phyloP scores from a whole-genome alignment of 108 stramenopile genomes.

The Schizochytrium sp. region DNA sequence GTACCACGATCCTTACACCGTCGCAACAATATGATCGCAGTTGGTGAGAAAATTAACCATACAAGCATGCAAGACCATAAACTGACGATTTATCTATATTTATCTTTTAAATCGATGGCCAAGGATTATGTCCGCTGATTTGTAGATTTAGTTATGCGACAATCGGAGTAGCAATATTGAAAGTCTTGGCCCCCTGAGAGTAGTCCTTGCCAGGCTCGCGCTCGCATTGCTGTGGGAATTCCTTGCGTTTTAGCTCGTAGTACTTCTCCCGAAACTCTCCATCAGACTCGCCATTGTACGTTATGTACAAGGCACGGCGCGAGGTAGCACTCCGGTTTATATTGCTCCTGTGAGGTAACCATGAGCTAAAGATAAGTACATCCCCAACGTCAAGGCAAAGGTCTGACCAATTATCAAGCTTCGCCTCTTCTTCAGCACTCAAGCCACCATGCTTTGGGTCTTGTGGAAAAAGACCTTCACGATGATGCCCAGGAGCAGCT shows the following conservation, averaged over 20 bases:
- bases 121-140: not conserved
- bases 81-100: too few relatives aligned
- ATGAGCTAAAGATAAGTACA: conserved; percentile 60
- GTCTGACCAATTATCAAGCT: conserved; percentile 44
- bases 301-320: conserved; percentile 61
- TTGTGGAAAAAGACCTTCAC: conserved; percentile 55
- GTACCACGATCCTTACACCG: too few relatives aligned
- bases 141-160: not conserved
- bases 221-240: conserved; percentile 38
- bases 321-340: not conserved
- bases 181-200: conserved; percentile 41
- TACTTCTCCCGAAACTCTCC: conserved; percentile 64
- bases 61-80: too few relatives aligned
- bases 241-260: conserved; percentile 61
- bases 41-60: too few relatives aligned
- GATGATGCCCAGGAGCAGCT: conserved; percentile 58
- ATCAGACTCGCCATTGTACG: conserved; percentile 63
- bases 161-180: conserved; percentile 59
- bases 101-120: too few relatives aligned
- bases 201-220: conserved; percentile 53
- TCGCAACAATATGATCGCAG: too few relatives aligned
- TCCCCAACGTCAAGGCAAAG: conserved; percentile 33
- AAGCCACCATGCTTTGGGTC: conserved; percentile 21
- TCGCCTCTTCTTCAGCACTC: conserved; percentile 60
- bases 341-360: conserved; percentile 60